These are phyloP conservation scores for Ogataea nakhonphanomensis DNA, from an alignment of 805 yeast species.

Conservation along the genomic window DNA sequence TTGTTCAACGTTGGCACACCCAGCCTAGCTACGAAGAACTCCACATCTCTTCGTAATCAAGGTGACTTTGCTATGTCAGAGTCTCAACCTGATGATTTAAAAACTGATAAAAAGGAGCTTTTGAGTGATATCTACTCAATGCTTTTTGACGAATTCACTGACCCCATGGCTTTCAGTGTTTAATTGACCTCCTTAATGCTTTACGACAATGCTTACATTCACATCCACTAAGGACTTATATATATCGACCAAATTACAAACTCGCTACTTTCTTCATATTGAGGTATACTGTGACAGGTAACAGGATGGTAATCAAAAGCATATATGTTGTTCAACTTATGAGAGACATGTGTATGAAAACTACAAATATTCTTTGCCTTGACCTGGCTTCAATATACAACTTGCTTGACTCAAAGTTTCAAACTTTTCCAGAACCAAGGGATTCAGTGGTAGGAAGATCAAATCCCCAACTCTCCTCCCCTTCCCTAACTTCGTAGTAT, in stretches of 20 bases:
- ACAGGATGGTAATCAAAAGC: no score
- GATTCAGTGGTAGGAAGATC: constrained; percentile 40
- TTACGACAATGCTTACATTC: constrained; percentile 22
- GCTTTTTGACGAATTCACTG: constrained; percentile 43
- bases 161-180: constrained; percentile 33
- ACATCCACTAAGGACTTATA: constrained; percentile 21
- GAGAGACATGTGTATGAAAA: no score
- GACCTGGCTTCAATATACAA: no score
- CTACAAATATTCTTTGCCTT: no score
- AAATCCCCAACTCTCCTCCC: constrained; percentile 57
- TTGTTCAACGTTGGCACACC: background rate
- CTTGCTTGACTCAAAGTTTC: no score
- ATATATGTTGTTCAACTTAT: no score
- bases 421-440: no score
- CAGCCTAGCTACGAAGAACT: background rate
- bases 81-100: background rate
- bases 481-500: constrained; percentile 54
- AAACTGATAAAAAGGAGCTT: constrained; percentile 27
- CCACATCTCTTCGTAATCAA: background rate
- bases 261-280: no score
- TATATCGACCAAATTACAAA: no score
- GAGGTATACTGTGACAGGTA: no score
- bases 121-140: constrained; percentile 43
- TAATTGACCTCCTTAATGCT: background rate
- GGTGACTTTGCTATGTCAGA: background rate